Evolutionary conservation across 1,284 basidiomycete genomes (phyloP), one percentile per base, ranked within the genome.

Genomic region (Ganoderma resinaceum): DNA sequence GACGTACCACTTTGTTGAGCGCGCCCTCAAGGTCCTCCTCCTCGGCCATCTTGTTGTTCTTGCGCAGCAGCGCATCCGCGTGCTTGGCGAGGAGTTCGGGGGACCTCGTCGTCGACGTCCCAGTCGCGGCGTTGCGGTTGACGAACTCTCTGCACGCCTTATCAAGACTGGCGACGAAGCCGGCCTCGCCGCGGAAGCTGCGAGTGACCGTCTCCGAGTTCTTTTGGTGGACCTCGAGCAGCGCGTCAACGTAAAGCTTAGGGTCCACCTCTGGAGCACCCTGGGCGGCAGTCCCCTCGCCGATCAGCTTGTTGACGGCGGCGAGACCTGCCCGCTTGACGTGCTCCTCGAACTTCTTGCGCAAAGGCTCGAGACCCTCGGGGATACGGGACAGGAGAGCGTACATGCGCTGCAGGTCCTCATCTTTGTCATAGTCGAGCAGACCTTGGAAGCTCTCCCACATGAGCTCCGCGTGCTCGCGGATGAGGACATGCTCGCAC

Each of bases 141-240:
- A 97, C 95, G 78, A 97, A 99, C 78, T 97, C 96, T 77, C 96
- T 87, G 82, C 97, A 99, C 12, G 98, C 98, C 86, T 96, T 90
- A 82, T 99, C 98, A 57, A 99, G 86, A 77, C 94, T 94, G 0
- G 96, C 97, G 52, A 96, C 94, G 80, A 99, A 99, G 1, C 96
- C 96, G 43, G 96, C 92, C 81, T 99, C 98, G 35, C 92, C 93
- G 74, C 93, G 91, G 87, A 99, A 99, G 72, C 95, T 95, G 67
- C 94, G 88, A 63, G 91, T 88, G 70, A 99, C 96, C 1, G 95
- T 95, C 76, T 96, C 94, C 69, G 92, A 91, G 81, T 96, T 98
- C 87, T 96, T 97, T 76, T 89, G 88, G 79, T 99, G 95, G 6
- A 99, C 95, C 66, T 94, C 91, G 37, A 99, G 84, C 60, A 99